These are phyloP conservation scores for Paulownia fortunei DNA, from an alignment of 257 asterid species.

Conservation along the genomic window DNA sequence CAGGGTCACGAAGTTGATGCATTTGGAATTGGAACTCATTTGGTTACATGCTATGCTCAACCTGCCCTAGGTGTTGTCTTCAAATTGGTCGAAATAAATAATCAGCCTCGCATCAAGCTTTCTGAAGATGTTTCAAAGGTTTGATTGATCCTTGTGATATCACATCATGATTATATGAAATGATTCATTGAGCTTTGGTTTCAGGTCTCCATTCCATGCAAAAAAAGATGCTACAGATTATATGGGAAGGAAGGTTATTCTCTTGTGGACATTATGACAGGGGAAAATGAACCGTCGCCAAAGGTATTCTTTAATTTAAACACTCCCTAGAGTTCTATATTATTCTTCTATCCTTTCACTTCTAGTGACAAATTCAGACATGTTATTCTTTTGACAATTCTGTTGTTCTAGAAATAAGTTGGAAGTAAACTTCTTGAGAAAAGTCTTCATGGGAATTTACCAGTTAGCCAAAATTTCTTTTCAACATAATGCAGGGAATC, in stretches of 20 bases:
- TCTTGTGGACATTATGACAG: conserved; percentile 93
- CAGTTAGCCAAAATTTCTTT: neutral
- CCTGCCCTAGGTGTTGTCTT: conserved; percentile 96
- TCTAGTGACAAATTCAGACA: neutral
- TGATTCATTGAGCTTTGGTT: conserved; percentile 32
- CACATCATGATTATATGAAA: conserved; percentile 1
- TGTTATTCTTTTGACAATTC: neutral
- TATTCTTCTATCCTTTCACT: neutral
- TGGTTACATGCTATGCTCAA: conserved; percentile 98
- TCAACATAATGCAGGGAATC: neutral
- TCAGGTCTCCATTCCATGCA: conserved; percentile 98
- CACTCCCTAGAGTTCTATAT: neutral
- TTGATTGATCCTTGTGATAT: conserved; percentile 34
- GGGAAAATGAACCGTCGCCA: conserved; percentile 91
- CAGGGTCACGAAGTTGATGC: conserved; percentile 99
- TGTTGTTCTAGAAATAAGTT: neutral
- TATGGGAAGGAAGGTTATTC: conserved; percentile 95
- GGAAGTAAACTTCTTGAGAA: neutral
- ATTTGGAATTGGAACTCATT: conserved; percentile 95
- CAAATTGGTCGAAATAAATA: conserved; percentile 93
- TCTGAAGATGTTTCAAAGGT: conserved; percentile 99
- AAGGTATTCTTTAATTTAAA: conserved; percentile 59
- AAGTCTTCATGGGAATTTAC: neutral
- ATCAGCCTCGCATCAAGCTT: conserved; percentile 95
- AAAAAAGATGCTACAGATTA: conserved; percentile 87